Evolutionary conservation across 192 early-diverging fungal genomes (phyloP).

Genomic region (Funneliformis mosseae): DNA sequence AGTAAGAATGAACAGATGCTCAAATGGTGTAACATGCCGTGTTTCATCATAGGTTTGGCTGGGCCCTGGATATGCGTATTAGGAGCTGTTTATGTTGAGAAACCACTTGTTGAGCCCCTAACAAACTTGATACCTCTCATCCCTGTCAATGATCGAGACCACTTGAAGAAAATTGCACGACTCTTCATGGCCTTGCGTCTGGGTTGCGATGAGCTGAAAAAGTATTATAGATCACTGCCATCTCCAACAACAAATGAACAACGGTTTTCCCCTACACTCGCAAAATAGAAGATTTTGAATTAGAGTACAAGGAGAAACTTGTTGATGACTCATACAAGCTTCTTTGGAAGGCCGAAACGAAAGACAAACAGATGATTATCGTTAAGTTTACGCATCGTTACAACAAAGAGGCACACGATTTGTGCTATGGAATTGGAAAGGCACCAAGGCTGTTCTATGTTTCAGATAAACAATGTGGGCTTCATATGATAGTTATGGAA

Average conservation of each 20-base stretch:
- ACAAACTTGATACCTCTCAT: neutral
- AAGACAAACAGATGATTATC: neutral
- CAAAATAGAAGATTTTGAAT: neutral
- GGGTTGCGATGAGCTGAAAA: neutral
- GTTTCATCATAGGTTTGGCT: constrained; percentile 20
- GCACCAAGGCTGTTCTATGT: too few relatives aligned
- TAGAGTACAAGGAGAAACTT: neutral
- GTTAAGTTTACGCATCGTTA: constrained; percentile 2
- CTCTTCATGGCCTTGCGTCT: constrained; percentile 6
- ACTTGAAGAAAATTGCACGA: constrained; percentile 2
- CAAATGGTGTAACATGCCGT: constrained; percentile 4
- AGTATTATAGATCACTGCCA: constrained; percentile 9
- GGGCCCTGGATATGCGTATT: constrained; percentile 17
- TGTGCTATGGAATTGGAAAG: neutral
- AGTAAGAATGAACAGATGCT: neutral
- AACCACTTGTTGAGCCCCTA: constrained; percentile 8
- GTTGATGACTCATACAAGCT: neutral
- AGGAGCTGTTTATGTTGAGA: constrained; percentile 17
- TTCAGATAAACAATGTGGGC: too few relatives aligned
- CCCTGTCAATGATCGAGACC: neutral
- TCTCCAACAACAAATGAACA: neutral
- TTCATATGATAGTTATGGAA: constrained; percentile 25
- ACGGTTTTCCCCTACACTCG: neutral
- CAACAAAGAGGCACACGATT: neutral
- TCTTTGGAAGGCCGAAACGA: constrained; percentile 9